Percentiles rank a stretch among this genome's conserved stretches.
These are phyloP conservation scores for Aureobasidium mangrovei DNA, from an alignment of 2,329 filamentous ascomycete species.

Conservation along the genomic window DNA sequence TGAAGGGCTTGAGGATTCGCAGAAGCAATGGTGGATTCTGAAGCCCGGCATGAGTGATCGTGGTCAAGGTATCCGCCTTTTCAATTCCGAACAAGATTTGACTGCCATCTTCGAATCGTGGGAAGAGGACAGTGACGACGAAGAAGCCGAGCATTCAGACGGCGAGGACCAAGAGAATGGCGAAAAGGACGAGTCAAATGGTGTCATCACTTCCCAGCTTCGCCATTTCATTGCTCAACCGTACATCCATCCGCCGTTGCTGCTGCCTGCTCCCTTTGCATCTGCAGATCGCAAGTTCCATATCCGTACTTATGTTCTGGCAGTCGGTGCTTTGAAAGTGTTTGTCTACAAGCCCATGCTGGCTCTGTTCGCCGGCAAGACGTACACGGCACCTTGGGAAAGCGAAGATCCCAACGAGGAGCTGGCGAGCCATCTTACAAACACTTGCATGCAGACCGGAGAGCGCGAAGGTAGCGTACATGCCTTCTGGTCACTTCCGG, in stretches of 20 bases:
- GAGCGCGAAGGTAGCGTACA: constrained; percentile 57
- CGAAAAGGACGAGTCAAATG: constrained; percentile 31
- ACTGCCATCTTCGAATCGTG: constrained; percentile 83
- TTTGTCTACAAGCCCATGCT: constrained; percentile 89
- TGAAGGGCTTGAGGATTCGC: constrained; percentile 31
- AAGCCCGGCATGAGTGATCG: constrained; percentile 97
- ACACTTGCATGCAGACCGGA: constrained; percentile 74
- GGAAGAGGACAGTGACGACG: constrained; percentile 40
- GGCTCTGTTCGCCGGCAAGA: constrained; percentile 73
- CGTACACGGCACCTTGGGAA: constrained; percentile 58
- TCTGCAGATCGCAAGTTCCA: constrained; percentile 74
- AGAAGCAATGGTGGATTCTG: constrained; percentile 71
- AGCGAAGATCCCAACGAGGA: constrained; percentile 35
- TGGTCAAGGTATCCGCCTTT: constrained; percentile 85
- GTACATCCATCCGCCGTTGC: constrained; percentile 82
- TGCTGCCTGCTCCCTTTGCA: constrained; percentile 46
- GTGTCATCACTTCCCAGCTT: constrained; percentile 78
- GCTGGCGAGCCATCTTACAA: constrained; percentile 76
- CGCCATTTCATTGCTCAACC: constrained; percentile 94
- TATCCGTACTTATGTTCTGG: constrained; percentile 83
- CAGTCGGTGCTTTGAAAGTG: constrained; percentile 66
- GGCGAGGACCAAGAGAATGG: constrained; percentile 26
- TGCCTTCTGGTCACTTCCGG: constrained; percentile 63
- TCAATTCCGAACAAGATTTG: constrained; percentile 77
- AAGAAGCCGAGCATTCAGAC: constrained; percentile 25